These are phyloP conservation scores for Lepiota subincarnata DNA, from an alignment of 768 basidiomycete species.

Conservation along the genomic window DNA sequence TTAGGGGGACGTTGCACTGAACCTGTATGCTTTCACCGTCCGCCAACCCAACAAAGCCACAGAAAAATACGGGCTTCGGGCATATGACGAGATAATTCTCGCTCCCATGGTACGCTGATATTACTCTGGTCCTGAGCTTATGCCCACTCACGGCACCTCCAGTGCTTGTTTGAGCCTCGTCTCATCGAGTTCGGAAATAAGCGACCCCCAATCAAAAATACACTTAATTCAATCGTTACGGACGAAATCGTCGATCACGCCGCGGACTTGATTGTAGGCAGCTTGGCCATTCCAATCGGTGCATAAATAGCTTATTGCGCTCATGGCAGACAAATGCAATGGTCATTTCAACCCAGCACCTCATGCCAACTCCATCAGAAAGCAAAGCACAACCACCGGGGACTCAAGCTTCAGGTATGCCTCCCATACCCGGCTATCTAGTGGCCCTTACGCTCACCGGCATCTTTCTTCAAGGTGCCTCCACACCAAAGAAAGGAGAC, in stretches of 20 bases:
- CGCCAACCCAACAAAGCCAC: slow-evolving; percentile 70
- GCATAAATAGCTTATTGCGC: slow-evolving; percentile 7
- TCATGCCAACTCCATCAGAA: slow-evolving; percentile 37
- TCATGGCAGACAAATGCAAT: slow-evolving; percentile 78
- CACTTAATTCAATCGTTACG: slow-evolving; percentile 58
- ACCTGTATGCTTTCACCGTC: slow-evolving; percentile 87
- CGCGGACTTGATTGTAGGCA: slow-evolving; percentile 47
- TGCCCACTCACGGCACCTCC: slow-evolving; percentile 9
- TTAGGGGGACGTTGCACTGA: slow-evolving; percentile 86
- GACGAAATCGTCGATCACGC: slow-evolving; percentile 69
- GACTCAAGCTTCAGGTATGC: slow-evolving; percentile 10
- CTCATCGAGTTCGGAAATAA: slow-evolving; percentile 88
- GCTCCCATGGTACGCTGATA: slow-evolving; percentile 76
- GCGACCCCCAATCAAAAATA: slow-evolving; percentile 27
- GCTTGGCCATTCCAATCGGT: neutral
- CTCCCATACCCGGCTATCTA: neutral
- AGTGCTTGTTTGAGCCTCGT: slow-evolving; percentile 93
- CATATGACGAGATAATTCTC: slow-evolving; percentile 93
- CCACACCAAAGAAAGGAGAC: slow-evolving; percentile 11
- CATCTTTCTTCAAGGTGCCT: slow-evolving; percentile 3
- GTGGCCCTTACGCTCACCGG: neutral
- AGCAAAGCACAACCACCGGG: slow-evolving; percentile 21
- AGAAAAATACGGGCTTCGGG: slow-evolving; percentile 84
- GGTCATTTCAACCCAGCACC: slow-evolving; percentile 85
- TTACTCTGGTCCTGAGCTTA: neutral